Percentiles rank a stretch among this genome's conserved stretches.
phyloP scores from a whole-genome alignment of 2,329 filamentous ascomycete genomes.

The Paecilomyces variotii region DNA sequence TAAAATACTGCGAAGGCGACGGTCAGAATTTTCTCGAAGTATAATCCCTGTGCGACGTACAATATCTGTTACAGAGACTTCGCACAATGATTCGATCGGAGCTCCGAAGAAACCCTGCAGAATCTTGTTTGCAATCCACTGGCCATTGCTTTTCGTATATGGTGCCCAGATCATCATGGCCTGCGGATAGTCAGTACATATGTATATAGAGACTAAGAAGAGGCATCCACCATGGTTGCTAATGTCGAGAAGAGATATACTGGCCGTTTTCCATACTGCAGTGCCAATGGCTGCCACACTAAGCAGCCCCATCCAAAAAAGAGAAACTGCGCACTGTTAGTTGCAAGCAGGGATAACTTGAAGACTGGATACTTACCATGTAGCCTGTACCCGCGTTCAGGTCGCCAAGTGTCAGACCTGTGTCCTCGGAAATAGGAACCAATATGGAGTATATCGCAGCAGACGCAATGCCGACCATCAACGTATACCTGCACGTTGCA shows the following conservation, averaged over 20 bases:
- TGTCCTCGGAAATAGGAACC: conserved; percentile 32
- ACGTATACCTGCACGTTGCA: conserved; percentile 6
- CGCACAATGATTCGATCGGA: conserved; percentile 43
- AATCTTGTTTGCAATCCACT: conserved; percentile 42
- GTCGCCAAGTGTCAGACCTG: conserved; percentile 35
- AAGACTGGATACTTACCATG: conserved; percentile 20
- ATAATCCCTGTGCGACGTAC: neutral
- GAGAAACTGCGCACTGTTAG: conserved; percentile 15
- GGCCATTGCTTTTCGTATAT: conserved; percentile 36
- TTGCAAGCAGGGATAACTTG: neutral
- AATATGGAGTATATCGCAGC: conserved; percentile 28
- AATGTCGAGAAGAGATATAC: conserved; percentile 9
- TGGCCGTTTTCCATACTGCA: conserved; percentile 18
- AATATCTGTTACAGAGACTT: conserved; percentile 39
- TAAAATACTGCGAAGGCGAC: conserved; percentile 27
- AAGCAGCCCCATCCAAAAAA: conserved; percentile 28
- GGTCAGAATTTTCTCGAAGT: neutral
- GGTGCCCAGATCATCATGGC: conserved; percentile 19
- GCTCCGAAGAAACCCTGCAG: conserved; percentile 42
- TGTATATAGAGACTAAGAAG: neutral
- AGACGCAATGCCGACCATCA: conserved; percentile 22
- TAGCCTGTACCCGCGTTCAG: conserved; percentile 42
- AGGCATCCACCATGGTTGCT: neutral
- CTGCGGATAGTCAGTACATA: neutral
- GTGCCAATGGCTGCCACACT: conserved; percentile 27